Base-by-base conservation (phyloP, 495 filamentous ascomycete species). In the Trichoderma virens region DNA sequence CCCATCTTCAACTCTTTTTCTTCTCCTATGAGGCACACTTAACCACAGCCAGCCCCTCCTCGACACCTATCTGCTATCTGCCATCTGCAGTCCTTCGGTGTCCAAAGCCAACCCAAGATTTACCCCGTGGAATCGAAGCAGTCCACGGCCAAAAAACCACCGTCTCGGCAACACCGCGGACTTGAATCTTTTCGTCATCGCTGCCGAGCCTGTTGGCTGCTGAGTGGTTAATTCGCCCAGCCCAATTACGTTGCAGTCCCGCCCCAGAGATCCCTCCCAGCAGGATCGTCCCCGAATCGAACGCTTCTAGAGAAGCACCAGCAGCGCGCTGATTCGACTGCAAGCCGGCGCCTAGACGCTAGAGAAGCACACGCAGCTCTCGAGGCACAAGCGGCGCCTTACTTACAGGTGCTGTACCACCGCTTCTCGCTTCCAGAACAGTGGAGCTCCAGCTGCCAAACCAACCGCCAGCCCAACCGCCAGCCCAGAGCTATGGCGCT, bases 241-340 rank as follows among this genome's bases (percentile, higher is more conserved):
- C n/a, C 43, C 43, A 47, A 47, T 47, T 47, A 47, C n/a, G 43
- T 47, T n/a, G 43, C 43, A n/a, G 20, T 20, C 18, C 43, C 43
- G 18, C 43, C 43, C 43, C 43, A 20, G 43, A 20, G 43, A 47
- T 47, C 43, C 43, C n/a, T 23, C 43, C n/a, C 9, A 25, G 18
- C 43, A 47, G 43, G 43, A 47, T 47, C 43, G 43, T 16, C 43
- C 43, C 43, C 43, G 43, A 47, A 47, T 47, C 43, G 43, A 47
- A 47, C 43, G 43, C 43, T 47, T 47, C 43, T 47, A 47, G 43
- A 47, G 43, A 47, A 47, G 43, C 18, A 20, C 43, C 43, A 23
- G 43, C 43, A 47, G 43, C 43, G n/a, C 20, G n/a, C 20, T 47
- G 43, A 47, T 47, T 47, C 43, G 43, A 20, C 20, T 20, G 18